Conservation (phyloP, 768 basidiomycete genomes). For the Suillus brevipes region DNA sequence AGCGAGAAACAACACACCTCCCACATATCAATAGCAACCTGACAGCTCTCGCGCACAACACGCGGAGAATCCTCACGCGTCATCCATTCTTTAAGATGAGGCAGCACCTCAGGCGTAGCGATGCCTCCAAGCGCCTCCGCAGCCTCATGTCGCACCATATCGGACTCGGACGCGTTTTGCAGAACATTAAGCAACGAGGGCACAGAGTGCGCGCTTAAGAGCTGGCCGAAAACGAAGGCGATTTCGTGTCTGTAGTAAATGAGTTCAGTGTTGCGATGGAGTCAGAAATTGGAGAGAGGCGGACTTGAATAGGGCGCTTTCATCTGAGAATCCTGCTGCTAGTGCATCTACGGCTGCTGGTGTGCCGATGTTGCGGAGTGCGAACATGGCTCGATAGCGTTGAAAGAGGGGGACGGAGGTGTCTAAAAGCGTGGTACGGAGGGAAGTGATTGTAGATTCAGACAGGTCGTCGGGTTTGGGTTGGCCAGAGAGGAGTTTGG, state of each 20-base stretch:
- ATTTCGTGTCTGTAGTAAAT: conserved; percentile 81
- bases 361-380: conserved; percentile 89
- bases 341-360: conserved; percentile 86
- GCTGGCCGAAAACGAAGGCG: conserved; percentile 96
- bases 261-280: background rate
- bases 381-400: conserved; percentile 98
- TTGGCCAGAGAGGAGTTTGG: conserved; percentile 55
- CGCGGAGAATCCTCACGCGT: conserved; percentile 72
- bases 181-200: conserved; percentile 81
- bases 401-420: conserved; percentile 74
- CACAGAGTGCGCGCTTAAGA: conserved; percentile 85
- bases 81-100: conserved; percentile 85
- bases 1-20: conserved; percentile 53
- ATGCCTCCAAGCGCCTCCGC: conserved; percentile 99
- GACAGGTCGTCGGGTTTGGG: conserved; percentile 54
- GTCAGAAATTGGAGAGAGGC: conserved; percentile 23
- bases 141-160: conserved; percentile 98
- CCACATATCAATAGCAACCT: conserved; percentile 97
- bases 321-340: conserved; percentile 86
- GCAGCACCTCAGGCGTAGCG: conserved; percentile 87
- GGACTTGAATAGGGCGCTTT: conserved; percentile 91
- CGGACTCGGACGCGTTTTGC: conserved; percentile 69
- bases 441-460: conserved; percentile 46
- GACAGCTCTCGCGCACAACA: conserved; percentile 94
- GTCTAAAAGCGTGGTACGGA: conserved; percentile 68